Percentiles rank a stretch among this genome's conserved stretches.
phyloP scores from a whole-genome alignment of 108 stramenopile species.

The Epithemia pelagica region DNA sequence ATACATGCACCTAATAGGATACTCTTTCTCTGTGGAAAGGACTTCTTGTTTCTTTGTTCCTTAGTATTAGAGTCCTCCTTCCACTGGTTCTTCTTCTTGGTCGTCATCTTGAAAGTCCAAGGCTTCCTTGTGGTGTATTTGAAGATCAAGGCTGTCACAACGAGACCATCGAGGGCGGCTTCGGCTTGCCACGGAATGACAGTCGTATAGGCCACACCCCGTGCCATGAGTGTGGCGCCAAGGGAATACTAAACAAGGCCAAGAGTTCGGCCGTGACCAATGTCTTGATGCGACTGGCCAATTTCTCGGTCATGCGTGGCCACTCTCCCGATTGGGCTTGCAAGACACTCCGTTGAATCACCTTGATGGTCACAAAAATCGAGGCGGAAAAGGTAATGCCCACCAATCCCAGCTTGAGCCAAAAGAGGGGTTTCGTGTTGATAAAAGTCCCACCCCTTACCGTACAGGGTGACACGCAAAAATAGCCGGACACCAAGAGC shows the following conservation, averaged over 20 bases:
- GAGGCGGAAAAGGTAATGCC: conserved; percentile 5
- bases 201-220: conserved; percentile 21
- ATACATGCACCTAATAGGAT: too few relatives aligned
- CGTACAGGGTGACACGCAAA: conserved; percentile 31
- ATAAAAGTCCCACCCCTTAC: conserved; percentile 50
- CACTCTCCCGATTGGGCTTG: background rate
- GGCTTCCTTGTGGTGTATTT: too few relatives aligned
- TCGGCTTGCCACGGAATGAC: conserved; percentile 17
- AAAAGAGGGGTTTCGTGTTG: conserved; percentile 47
- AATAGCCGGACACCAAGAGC: conserved; percentile 36
- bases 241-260: conserved; percentile 17
- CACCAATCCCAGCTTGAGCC: conserved; percentile 41
- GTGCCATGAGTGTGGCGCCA: conserved; percentile 30
- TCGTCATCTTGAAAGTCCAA: too few relatives aligned
- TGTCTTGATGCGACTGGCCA: conserved; percentile 13
- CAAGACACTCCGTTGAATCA: conserved; percentile 2
- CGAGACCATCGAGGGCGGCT: too few relatives aligned
- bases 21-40: too few relatives aligned
- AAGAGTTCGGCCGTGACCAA: conserved; percentile 28
- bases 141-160: too few relatives aligned
- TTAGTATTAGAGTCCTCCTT: too few relatives aligned
- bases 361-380: conserved; percentile 14
- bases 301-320: conserved; percentile 12
- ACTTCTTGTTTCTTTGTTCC: too few relatives aligned
- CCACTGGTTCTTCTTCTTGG: too few relatives aligned